Conservation (phyloP, 352 stramenopile species). For the Phytophthora cryptogea region DNA sequence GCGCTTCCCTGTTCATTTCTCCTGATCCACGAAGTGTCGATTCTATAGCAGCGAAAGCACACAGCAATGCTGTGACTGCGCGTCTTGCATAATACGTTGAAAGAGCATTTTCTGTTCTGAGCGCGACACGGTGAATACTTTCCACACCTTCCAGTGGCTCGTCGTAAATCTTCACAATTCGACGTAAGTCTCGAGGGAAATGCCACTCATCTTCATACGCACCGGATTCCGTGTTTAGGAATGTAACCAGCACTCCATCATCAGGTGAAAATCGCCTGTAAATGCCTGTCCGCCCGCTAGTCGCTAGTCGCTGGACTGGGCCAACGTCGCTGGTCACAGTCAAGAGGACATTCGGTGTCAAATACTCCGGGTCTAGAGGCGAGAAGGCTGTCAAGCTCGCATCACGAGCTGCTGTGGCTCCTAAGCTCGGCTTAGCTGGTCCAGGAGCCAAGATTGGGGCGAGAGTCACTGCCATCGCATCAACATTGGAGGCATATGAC, state of each 20-base stretch:
- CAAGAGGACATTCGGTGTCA: constrained; percentile 76
- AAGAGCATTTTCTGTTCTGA: constrained; percentile 80
- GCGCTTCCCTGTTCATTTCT: neutral
- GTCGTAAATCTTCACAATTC: constrained; percentile 83
- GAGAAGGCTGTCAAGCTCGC: constrained; percentile 48
- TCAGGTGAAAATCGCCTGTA: constrained; percentile 59
- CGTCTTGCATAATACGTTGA: constrained; percentile 84
- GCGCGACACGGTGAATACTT: constrained; percentile 78
- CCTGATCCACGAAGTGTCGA: neutral
- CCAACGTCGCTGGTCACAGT: constrained; percentile 76
- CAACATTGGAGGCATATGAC: constrained; percentile 42
- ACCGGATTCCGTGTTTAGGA: constrained; percentile 86
- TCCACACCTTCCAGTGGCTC: constrained; percentile 63
- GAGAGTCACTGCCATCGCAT: constrained; percentile 80
- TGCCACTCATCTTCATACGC: constrained; percentile 88
- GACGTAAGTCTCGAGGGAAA: constrained; percentile 69
- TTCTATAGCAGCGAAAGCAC: constrained; percentile 19
- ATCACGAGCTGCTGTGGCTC: constrained; percentile 17
- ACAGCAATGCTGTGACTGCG: constrained; percentile 43
- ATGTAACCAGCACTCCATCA: constrained; percentile 77
- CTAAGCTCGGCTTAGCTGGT: constrained; percentile 32
- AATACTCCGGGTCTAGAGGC: constrained; percentile 72
- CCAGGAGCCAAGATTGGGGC: constrained; percentile 72
- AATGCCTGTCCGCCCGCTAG: constrained; percentile 70
- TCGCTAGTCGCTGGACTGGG: constrained; percentile 65